A percentile compares a stretch with the other conserved stretches of the same genome.
Conservation (phyloP, 1,284 basidiomycete genomes). For the Lentinula novae-zelandiae region DNA sequence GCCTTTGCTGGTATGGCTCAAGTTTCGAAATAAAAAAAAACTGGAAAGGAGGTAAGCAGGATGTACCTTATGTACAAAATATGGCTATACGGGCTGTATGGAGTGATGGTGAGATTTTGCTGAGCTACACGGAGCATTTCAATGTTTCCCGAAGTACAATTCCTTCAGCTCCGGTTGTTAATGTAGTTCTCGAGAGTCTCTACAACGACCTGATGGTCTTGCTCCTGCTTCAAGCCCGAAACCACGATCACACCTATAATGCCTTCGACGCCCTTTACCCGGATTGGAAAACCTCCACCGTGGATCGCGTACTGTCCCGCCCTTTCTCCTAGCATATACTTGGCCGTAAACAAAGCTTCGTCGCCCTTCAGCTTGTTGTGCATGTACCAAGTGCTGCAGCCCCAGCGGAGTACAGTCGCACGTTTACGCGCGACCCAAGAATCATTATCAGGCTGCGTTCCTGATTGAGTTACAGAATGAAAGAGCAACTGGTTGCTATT, state of each 20-base stretch:
- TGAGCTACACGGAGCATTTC: too few species aligned
- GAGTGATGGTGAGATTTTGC: too few species aligned
- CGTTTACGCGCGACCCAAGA: constrained; percentile 3
- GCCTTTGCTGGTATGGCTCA: too few species aligned
- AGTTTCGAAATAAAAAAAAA: too few species aligned
- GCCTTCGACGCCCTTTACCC: constrained; percentile 1
- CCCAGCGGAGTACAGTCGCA: constrained; percentile 4
- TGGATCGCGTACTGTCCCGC: constrained; percentile 3
- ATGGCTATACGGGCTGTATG: too few species aligned
- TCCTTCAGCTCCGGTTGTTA: not conserved
- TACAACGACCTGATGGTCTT: constrained; percentile 4
- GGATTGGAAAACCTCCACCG: constrained; percentile 2
- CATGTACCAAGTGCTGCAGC: constrained; percentile 1
- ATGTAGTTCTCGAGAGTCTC: not conserved
- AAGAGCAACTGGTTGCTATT: constrained; percentile 2
- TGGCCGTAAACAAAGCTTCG: not conserved
- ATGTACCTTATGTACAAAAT: too few species aligned
- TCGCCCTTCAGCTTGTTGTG: constrained; percentile 2
- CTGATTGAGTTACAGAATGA: not conserved
- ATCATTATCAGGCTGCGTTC: constrained; percentile 4
- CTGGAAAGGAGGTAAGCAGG: too few species aligned
- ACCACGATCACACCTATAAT: constrained; percentile 3
- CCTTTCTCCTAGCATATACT: constrained; percentile 3
- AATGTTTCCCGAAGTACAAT: too few species aligned
- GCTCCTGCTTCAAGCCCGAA: constrained; percentile 1